Conservation (phyloP, 192 early-diverging fungal species). For the Neocallimastix lanati region DNA sequence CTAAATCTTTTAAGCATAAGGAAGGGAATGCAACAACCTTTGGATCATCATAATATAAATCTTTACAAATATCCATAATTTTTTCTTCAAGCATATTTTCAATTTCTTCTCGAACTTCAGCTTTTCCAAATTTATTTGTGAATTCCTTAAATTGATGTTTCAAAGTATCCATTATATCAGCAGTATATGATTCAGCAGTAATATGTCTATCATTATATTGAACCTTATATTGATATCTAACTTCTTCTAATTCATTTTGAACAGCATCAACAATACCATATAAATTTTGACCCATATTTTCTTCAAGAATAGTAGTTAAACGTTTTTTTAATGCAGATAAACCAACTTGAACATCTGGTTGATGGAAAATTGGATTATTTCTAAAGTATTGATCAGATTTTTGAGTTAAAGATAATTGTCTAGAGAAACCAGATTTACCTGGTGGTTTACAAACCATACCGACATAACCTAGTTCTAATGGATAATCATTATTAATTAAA, state of each 20-base stretch:
- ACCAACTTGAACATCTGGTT: conserved; percentile 59
- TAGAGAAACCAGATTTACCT: conserved; percentile 6
- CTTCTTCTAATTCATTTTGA: conserved; percentile 84
- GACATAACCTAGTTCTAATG: conserved; percentile 84
- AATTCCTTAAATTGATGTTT: conserved; percentile 94
- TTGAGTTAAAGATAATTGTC: conserved; percentile 14
- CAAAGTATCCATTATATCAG: conserved; percentile 78
- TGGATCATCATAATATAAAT: conserved; percentile 79
- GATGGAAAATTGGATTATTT: conserved; percentile 29
- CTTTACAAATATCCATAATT: conserved; percentile 74
- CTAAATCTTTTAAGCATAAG: conserved; percentile 26
- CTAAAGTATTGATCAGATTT: conserved; percentile 26
- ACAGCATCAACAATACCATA: conserved; percentile 76
- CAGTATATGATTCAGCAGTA: conserved; percentile 87
- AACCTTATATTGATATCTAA: conserved; percentile 94
- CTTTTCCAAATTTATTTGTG: conserved; percentile 76
- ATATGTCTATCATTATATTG: conserved; percentile 93
- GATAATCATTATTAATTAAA: conserved; percentile 80
- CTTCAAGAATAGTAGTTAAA: conserved; percentile 77
- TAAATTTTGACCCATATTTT: conserved; percentile 72
- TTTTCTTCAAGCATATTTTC: conserved; percentile 77
- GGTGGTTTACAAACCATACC: conserved; percentile 78
- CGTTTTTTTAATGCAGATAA: conserved; percentile 67
- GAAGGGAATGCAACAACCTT: conserved; percentile 47
- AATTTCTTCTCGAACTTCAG: conserved; percentile 80